These are phyloP conservation scores for Mycothermus thermophilus DNA, from an alignment of 495 filamentous ascomycete genomes.

Conservation along the genomic window DNA sequence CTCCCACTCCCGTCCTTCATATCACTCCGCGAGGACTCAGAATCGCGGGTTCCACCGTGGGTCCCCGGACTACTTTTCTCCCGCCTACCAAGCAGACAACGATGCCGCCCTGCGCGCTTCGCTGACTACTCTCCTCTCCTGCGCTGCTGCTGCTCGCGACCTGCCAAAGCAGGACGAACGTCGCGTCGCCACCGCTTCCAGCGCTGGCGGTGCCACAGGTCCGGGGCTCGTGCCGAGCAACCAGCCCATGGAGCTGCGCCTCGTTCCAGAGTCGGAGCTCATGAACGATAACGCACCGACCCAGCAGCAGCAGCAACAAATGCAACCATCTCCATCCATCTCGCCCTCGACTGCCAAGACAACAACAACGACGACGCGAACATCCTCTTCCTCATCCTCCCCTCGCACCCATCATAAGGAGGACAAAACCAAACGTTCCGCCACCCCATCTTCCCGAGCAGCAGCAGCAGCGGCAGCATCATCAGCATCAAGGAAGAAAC, in stretches of 20 bases:
- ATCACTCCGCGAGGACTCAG: too few relatives aligned
- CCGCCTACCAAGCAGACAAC: slow-evolving; percentile 70
- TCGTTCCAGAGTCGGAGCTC: slow-evolving; percentile 66
- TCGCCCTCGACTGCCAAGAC: not conserved
- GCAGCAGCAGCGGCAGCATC: too few relatives aligned
- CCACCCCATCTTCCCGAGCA: too few relatives aligned
- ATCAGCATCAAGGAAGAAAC: slow-evolving; percentile 57
- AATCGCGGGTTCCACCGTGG: slow-evolving; percentile 33
- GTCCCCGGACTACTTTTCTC: slow-evolving; percentile 50
- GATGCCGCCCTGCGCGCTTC: slow-evolving; percentile 87
- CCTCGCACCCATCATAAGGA: slow-evolving; percentile 27
- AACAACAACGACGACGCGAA: slow-evolving; percentile 3
- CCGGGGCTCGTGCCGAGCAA: slow-evolving; percentile 30
- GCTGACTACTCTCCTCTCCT: slow-evolving; percentile 86
- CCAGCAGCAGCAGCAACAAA: slow-evolving; percentile 16
- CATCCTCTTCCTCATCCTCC: slow-evolving; percentile 22
- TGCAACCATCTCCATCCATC: slow-evolving; percentile 14
- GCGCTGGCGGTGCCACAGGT: slow-evolving; percentile 4
- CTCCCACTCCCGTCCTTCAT: slow-evolving; percentile 24
- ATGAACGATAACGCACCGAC: slow-evolving; percentile 30
- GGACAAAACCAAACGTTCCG: slow-evolving; percentile 39
- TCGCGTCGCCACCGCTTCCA: slow-evolving; percentile 11
- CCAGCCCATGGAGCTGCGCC: slow-evolving; percentile 42
- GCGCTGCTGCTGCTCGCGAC: slow-evolving; percentile 74
- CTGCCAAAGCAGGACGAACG: slow-evolving; percentile 48